These are phyloP conservation scores for Scutellaria baicalensis DNA, from an alignment of 257 asterid species.

Conservation along the genomic window DNA sequence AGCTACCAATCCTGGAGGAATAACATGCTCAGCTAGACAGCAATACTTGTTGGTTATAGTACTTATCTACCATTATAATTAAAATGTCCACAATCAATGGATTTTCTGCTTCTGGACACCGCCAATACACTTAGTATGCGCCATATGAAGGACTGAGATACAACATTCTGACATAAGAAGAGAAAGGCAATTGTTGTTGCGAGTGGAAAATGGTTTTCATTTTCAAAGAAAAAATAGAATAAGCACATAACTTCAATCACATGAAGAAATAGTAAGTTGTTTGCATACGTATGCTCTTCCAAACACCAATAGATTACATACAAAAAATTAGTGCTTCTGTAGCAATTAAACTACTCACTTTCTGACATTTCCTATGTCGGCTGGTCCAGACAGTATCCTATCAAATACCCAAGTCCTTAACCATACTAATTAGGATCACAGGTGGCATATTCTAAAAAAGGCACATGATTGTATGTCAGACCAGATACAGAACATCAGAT, in stretches of 20 bases:
- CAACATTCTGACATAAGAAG: background rate
- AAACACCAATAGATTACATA: background rate
- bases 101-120: background rate
- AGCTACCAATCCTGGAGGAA: background rate
- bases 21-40: background rate
- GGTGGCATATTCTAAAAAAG: background rate
- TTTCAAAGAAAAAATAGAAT: too few relatives aligned
- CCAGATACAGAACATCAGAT: background rate
- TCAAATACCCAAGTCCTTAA: background rate
- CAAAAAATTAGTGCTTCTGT: background rate
- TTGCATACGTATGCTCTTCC: too few relatives aligned
- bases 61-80: background rate
- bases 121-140: background rate
- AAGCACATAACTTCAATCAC: background rate
- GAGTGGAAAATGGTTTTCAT: too few relatives aligned
- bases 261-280: too few relatives aligned
- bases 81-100: background rate
- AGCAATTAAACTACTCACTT: background rate
- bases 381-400: background rate
- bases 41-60: background rate
- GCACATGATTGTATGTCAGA: background rate
- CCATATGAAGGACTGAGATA: background rate
- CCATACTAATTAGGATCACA: too few relatives aligned
- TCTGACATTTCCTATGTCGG: background rate
- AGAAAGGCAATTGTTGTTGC: too few relatives aligned